These are phyloP conservation scores for Sanghuangporus weigelae DNA, from an alignment of 1,284 basidiomycete species.

Conservation along the genomic window DNA sequence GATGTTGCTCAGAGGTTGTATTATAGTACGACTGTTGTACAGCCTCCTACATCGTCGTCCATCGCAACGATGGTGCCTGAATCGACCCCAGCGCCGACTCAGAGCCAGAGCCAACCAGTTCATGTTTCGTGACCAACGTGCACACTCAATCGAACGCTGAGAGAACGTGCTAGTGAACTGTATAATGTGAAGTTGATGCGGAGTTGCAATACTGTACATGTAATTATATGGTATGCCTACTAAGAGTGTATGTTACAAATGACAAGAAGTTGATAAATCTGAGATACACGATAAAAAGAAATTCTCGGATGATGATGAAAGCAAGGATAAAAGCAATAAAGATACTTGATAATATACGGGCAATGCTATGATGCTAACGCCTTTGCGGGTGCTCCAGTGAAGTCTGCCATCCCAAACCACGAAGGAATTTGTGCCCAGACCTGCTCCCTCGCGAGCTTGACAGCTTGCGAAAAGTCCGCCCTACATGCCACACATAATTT, in stretches of 20 bases:
- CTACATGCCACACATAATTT: slow-evolving; percentile 59
- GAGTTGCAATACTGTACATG: neutral
- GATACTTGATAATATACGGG: neutral
- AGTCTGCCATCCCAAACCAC: slow-evolving; percentile 54
- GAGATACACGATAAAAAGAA: neutral
- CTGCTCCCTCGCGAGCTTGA: slow-evolving; percentile 49
- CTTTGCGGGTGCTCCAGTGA: neutral
- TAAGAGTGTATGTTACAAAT: no score
- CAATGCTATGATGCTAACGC: neutral
- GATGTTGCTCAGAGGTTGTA: slow-evolving; percentile 84
- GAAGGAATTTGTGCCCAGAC: slow-evolving; percentile 58
- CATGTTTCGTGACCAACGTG: neutral
- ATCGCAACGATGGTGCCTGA: neutral
- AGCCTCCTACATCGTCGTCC: neutral
- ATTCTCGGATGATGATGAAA: neutral
- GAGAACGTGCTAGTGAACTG: neutral
- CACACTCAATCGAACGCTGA: neutral
- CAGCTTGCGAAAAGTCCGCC: slow-evolving; percentile 47
- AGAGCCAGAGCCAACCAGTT: neutral
- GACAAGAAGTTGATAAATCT: neutral
- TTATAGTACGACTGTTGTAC: slow-evolving; percentile 36
- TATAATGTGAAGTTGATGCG: neutral
- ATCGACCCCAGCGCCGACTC: neutral
- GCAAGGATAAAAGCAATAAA: neutral
- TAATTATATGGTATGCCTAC: no score